These are phyloP conservation scores for Cochlearia excelsa DNA, from an alignment of 345 rosid genomes.

Conservation along the genomic window DNA sequence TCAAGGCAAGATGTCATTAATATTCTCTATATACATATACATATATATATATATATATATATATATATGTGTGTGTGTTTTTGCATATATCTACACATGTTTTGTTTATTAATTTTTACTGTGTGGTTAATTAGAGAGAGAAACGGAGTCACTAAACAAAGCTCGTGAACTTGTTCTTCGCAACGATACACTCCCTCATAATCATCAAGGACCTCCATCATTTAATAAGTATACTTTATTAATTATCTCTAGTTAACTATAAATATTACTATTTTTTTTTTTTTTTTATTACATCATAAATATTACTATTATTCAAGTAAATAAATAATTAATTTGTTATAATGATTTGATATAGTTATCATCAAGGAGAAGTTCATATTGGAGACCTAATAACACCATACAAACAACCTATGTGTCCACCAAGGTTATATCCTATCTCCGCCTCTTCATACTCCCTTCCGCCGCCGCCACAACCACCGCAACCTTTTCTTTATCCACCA, in stretches of 20 bases:
- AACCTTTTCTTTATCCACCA: constrained; percentile 49
- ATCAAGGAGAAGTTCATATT: constrained; percentile 40
- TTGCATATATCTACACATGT: constrained; percentile 14
- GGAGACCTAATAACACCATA: constrained; percentile 50
- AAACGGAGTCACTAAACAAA: constrained; percentile 94
- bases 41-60: no score
- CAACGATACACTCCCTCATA: constrained; percentile 55
- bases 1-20: constrained; percentile 58
- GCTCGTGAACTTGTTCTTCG: constrained; percentile 97
- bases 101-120: constrained; percentile 24
- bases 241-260: not conserved
- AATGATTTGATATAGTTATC: constrained; percentile 42
- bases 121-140: constrained; percentile 64
- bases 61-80: no score
- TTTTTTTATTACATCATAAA: constrained; percentile 4
- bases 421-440: constrained; percentile 50
- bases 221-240: constrained; percentile 39
- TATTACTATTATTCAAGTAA: not conserved
- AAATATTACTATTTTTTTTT: not conserved
- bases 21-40: not conserved
- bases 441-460: constrained; percentile 25
- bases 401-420: constrained; percentile 53
- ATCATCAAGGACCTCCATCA: constrained; percentile 42
- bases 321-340: not conserved
- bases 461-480: constrained; percentile 39